Evolutionary conservation across 2,329 filamentous ascomycete genomes (phyloP).

Genomic region (Talaromyces verruculosus): DNA sequence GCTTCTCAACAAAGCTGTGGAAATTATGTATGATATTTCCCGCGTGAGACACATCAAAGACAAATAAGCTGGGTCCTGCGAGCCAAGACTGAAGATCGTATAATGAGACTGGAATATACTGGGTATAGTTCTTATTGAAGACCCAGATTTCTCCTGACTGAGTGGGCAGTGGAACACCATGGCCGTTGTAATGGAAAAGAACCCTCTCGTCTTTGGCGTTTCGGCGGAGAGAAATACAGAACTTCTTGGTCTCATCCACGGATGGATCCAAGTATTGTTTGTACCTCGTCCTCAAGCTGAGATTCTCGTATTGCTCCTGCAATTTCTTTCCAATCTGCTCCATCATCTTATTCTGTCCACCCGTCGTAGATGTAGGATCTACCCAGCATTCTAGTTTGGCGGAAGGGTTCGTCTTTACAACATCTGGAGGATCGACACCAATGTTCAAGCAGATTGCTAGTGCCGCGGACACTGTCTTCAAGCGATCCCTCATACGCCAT

Average conservation of each 20-base stretch:
- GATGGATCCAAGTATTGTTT: slow-evolving; percentile 97
- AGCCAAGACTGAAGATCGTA: slow-evolving; percentile 96
- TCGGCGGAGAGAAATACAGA: slow-evolving; percentile 81
- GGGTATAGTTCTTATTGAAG: slow-evolving; percentile 97
- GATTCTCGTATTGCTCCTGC: slow-evolving; percentile 93
- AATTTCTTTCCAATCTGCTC: slow-evolving; percentile 94
- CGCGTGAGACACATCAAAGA: slow-evolving; percentile 96
- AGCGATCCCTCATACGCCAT: slow-evolving; percentile 93
- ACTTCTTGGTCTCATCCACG: slow-evolving; percentile 95
- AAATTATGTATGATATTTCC: slow-evolving; percentile 96
- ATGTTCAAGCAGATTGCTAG: slow-evolving; percentile 95
- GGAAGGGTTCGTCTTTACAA: slow-evolving; percentile 90
- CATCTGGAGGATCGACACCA: slow-evolving; percentile 93
- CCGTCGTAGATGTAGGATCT: slow-evolving; percentile 77
- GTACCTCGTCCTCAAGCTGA: slow-evolving; percentile 93
- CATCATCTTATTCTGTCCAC: slow-evolving; percentile 74
- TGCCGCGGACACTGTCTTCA: slow-evolving; percentile 95
- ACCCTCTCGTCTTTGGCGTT: slow-evolving; percentile 96
- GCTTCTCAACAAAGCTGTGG: slow-evolving; percentile 89
- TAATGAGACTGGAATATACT: slow-evolving; percentile 95
- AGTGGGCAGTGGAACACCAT: slow-evolving; percentile 94
- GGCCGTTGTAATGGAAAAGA: slow-evolving; percentile 97
- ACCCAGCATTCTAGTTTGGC: slow-evolving; percentile 97
- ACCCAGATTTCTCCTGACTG: slow-evolving; percentile 98
- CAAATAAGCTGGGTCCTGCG: slow-evolving; percentile 90